phyloP scores from a whole-genome alignment of 1,139 yeast species.

The Saccharomycopsis hybrid region DNA sequence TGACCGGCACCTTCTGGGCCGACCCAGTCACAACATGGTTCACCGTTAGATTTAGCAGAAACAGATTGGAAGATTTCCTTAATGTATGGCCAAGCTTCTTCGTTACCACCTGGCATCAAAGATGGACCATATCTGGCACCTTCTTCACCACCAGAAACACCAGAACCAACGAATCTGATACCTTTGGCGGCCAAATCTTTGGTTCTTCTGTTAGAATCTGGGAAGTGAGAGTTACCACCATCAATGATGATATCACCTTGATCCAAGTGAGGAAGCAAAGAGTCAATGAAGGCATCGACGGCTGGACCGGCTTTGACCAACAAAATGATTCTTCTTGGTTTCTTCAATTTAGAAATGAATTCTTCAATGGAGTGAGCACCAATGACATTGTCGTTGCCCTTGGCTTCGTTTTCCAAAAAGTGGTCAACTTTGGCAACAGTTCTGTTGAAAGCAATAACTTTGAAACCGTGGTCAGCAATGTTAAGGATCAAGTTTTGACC shows the following conservation, averaged over 20 bases:
- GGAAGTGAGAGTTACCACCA: conserved; percentile 99
- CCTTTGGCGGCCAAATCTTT: conserved; percentile 85
- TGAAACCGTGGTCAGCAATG: conserved; percentile 96
- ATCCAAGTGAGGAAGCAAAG: conserved; percentile 85
- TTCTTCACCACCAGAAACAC: conserved; percentile 99
- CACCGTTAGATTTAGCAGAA: conserved; percentile 95
- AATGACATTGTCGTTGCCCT: conserved; percentile 79
- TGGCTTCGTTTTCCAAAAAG: conserved; percentile 90
- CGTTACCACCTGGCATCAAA: conserved; percentile 98
- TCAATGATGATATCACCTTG: conserved; percentile 97
- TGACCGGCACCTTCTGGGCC: conserved; percentile 99
- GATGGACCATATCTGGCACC: conserved; percentile 99
- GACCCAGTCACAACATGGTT: conserved; percentile 99
- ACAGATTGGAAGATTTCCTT: conserved; percentile 95
- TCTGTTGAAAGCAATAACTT: conserved; percentile 98
- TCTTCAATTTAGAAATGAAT: conserved; percentile 81
- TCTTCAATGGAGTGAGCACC: conserved; percentile 95
- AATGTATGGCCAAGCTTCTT: conserved; percentile 98
- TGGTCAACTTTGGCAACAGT: conserved; percentile 93
- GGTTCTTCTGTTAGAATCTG: conserved; percentile 96
- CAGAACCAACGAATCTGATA: conserved; percentile 91
- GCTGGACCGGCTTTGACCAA: conserved; percentile 97
- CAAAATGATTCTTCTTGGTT: conserved; percentile 92
- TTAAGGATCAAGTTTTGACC: conserved; percentile 97
- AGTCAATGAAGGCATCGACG: conserved; percentile 86